These are phyloP conservation scores for Aspergillus floridensis DNA, from an alignment of 2,329 filamentous ascomycete species.

Conservation along the genomic window DNA sequence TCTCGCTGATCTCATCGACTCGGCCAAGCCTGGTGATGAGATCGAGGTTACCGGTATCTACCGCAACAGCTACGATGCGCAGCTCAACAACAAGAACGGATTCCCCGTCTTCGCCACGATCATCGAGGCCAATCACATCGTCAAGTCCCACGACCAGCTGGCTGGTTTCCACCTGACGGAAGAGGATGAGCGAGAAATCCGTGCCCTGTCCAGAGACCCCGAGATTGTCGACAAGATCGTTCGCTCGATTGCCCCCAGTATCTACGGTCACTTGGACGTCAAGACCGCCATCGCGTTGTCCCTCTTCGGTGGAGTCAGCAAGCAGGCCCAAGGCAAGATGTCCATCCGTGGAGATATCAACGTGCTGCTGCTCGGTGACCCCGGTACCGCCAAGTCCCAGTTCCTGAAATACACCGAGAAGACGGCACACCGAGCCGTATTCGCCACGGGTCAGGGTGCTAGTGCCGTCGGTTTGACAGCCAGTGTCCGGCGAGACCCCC, in stretches of 20 bases:
- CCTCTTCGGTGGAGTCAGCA: constrained; percentile 90
- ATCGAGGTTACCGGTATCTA: constrained; percentile 97
- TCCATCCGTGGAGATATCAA: constrained; percentile 97
- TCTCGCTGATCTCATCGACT: constrained; percentile 95
- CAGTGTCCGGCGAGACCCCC: constrained; percentile 88
- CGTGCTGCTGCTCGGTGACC: constrained; percentile 90
- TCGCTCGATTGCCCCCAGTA: constrained; percentile 90
- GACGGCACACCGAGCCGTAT: constrained; percentile 93
- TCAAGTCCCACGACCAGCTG: constrained; percentile 96
- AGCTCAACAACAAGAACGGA: constrained; percentile 96
- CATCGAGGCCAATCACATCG: constrained; percentile 92
- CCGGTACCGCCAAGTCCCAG: constrained; percentile 96
- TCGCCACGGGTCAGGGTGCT: constrained; percentile 95
- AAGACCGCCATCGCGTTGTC: constrained; percentile 95
- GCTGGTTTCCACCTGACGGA: constrained; percentile 94
- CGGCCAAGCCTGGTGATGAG: constrained; percentile 94
- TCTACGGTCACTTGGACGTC: constrained; percentile 94
- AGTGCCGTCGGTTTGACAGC: constrained; percentile 97
- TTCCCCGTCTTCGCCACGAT: constrained; percentile 98
- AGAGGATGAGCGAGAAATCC: constrained; percentile 89
- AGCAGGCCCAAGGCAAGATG: constrained; percentile 83
- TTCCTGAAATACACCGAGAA: constrained; percentile 97
- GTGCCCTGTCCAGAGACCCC: constrained; percentile 81
- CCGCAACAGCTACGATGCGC: constrained; percentile 96
- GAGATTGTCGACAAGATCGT: constrained; percentile 91